These are phyloP conservation scores for Ustilago curta DNA, from an alignment of 1,284 basidiomycete genomes.

Conservation along the genomic window DNA sequence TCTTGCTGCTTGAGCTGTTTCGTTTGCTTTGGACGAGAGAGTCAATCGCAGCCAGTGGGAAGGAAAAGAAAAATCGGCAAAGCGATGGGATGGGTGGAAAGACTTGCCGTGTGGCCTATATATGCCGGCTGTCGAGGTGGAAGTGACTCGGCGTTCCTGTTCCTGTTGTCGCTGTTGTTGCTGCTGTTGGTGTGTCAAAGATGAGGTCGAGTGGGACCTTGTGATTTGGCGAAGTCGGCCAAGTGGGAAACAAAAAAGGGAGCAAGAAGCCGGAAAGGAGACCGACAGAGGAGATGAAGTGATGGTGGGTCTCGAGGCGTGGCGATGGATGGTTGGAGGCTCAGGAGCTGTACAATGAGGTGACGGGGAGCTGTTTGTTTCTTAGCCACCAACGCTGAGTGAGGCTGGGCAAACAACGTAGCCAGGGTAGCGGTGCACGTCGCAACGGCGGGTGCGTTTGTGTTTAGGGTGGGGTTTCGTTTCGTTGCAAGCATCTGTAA, in stretches of 20 bases:
- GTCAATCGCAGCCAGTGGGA: too few relatives aligned
- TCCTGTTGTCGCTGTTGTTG: too few relatives aligned
- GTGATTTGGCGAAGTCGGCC: not conserved
- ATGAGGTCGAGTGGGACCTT: constrained; percentile 3
- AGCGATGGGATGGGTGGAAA: too few relatives aligned
- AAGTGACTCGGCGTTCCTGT: not conserved
- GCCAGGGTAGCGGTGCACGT: not conserved
- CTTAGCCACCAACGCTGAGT: not conserved
- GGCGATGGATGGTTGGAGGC: not conserved
- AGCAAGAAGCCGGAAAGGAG: not conserved
- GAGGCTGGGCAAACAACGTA: not conserved
- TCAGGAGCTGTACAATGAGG: not conserved
- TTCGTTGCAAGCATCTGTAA: constrained; percentile 1
- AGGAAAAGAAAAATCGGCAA: too few relatives aligned
- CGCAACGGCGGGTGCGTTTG: not conserved
- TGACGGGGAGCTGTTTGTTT: not conserved
- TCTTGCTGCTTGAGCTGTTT: too few relatives aligned
- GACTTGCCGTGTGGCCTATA: not conserved
- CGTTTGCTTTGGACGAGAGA: too few relatives aligned
- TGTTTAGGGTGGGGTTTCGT: not conserved
- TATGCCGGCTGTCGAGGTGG: not conserved
- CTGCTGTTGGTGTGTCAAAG: not conserved
- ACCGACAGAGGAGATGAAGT: constrained; percentile 5
- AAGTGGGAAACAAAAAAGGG: not conserved
- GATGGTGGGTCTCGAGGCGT: constrained; percentile 4